Conservation (phyloP, 1,284 basidiomycete genomes). For the Pholiota adiposa region DNA sequence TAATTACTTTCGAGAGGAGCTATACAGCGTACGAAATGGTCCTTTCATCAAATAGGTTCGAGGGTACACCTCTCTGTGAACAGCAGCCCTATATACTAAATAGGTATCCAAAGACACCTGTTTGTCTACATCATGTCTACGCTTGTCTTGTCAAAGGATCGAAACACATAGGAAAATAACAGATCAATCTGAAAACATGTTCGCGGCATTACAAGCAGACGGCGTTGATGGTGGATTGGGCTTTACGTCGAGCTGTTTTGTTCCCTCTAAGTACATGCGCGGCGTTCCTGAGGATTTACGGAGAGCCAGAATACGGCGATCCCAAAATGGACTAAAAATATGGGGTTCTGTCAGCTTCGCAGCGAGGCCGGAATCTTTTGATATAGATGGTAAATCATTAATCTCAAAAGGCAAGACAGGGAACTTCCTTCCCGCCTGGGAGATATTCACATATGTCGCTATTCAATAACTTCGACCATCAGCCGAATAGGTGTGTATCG, state of each 20-base stretch:
- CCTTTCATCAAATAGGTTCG: not conserved
- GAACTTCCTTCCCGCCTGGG: not conserved
- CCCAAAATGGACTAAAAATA: not conserved
- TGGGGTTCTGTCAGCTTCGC: not conserved
- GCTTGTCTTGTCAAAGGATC: not conserved
- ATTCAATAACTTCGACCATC: not conserved
- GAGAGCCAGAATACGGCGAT: not conserved
- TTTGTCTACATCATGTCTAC: not conserved
- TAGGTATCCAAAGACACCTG: not conserved
- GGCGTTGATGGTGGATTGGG: not conserved
- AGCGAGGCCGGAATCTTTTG: not conserved
- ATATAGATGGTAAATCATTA: not conserved
- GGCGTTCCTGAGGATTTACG: not conserved
- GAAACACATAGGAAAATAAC: not conserved
- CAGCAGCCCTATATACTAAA: not conserved
- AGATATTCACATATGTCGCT: not conserved
- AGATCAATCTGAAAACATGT: not conserved
- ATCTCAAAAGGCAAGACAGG: not conserved
- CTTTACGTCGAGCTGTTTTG: constrained; percentile 8
- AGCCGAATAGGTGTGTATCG: not conserved
- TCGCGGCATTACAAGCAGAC: not conserved
- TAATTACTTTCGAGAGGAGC: not conserved
- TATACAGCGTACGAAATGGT: not conserved
- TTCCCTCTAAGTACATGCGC: not conserved
- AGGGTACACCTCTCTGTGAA: not conserved